A percentile compares a stretch with the other conserved stretches of the same genome.
These are phyloP conservation scores for Marchantia polymorpha DNA, from an alignment of 225 moss, liverwort and hornwort species.

Conservation along the genomic window DNA sequence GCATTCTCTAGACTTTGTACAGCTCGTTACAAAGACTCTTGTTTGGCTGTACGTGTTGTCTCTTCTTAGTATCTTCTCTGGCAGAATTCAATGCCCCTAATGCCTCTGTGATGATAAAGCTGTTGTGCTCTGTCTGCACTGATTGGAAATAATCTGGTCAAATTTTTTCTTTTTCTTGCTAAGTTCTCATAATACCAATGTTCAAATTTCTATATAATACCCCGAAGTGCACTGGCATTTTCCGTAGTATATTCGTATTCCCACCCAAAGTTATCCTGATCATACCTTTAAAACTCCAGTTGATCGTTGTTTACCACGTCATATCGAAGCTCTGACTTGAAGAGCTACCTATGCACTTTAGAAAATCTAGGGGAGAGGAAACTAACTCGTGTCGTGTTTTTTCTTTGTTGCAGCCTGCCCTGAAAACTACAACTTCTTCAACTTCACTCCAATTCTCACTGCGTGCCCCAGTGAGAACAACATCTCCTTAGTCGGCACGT, in stretches of 20 bases:
- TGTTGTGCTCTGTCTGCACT: no score
- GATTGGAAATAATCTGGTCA: no score
- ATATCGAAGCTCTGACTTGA: not conserved
- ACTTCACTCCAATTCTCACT: slow-evolving; percentile 3
- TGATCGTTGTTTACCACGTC: not conserved
- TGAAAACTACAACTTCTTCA: not conserved
- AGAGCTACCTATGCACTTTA: not conserved
- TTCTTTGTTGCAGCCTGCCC: slow-evolving; percentile 19
- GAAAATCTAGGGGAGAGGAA: not conserved
- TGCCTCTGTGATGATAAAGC: no score
- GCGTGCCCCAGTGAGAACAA: slow-evolving; percentile 1
- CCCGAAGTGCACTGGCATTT: not conserved
- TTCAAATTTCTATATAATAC: not conserved
- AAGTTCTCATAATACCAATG: no score
- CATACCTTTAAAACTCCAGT: not conserved
- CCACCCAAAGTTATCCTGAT: not conserved
- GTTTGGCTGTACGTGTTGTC: no score
- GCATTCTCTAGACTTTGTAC: no score
- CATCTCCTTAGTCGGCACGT: not conserved
- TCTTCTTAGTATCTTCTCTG: no score
- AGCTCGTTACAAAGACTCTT: no score
- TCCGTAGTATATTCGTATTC: not conserved
- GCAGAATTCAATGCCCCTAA: no score
- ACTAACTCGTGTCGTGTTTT: not conserved
- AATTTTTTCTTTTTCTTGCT: no score